Conservation (phyloP, 2,329 filamentous ascomycete genomes). For the Proliferodiscus dingleyae region DNA sequence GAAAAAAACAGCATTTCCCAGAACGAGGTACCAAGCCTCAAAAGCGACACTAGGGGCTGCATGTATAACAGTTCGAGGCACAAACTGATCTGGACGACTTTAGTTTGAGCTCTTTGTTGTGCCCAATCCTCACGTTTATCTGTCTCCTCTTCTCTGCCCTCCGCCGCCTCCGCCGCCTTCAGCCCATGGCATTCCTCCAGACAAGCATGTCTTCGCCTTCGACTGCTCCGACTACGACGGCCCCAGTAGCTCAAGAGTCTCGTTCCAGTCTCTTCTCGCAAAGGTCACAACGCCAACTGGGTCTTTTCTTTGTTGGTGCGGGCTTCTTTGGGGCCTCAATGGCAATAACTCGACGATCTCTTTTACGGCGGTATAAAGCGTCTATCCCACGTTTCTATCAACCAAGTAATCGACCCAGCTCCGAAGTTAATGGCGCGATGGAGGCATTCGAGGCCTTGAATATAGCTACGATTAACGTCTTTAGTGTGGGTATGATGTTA, state of each 20-base stretch:
- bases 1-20: neutral
- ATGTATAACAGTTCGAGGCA: no score
- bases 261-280: slow-evolving; percentile 27
- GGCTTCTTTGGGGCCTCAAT: slow-evolving; percentile 70
- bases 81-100: no score
- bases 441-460: slow-evolving; percentile 81
- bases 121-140: no score
- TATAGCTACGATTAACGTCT: slow-evolving; percentile 80
- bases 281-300: slow-evolving; percentile 50
- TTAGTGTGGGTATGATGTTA: slow-evolving; percentile 68
- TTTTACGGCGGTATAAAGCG: slow-evolving; percentile 57
- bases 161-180: no score
- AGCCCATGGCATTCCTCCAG: no score
- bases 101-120: no score
- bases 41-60: neutral
- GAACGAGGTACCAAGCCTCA: neutral
- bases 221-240: no score
- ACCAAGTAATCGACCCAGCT: slow-evolving; percentile 50
- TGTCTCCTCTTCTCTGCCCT: no score
- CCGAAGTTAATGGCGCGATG: slow-evolving; percentile 55
- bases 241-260: slow-evolving; percentile 10
- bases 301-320: slow-evolving; percentile 69
- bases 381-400: slow-evolving; percentile 68
- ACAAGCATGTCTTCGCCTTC: no score
- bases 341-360: slow-evolving; percentile 64